These are phyloP conservation scores for Mycena crocata DNA, from an alignment of 768 basidiomycete species.

Conservation along the genomic window DNA sequence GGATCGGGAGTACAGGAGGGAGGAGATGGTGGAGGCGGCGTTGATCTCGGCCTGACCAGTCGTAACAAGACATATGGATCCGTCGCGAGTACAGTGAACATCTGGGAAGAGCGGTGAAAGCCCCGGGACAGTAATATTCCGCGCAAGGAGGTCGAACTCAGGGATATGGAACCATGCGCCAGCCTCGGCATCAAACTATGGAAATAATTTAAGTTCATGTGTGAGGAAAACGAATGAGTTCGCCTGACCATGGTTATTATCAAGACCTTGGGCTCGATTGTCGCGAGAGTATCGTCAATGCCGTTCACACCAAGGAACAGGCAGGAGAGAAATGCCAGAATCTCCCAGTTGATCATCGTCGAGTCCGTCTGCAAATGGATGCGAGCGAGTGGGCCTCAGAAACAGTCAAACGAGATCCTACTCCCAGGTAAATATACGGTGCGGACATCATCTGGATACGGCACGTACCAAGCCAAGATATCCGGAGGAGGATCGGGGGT, in stretches of 20 bases:
- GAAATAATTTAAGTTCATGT: background rate
- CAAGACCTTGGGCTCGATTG: slow-evolving; percentile 26
- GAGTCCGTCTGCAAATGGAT: background rate
- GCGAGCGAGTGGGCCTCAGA: background rate
- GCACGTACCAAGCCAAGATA: background rate
- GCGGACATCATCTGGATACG: slow-evolving; percentile 6
- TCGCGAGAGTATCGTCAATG: background rate
- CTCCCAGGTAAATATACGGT: slow-evolving; percentile 1
- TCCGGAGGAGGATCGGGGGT: background rate
- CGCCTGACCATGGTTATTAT: slow-evolving; percentile 26
- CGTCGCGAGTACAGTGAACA: slow-evolving; percentile 47
- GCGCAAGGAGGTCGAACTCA: slow-evolving; percentile 40
- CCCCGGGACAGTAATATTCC: slow-evolving; percentile 51
- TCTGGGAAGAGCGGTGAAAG: slow-evolving; percentile 52
- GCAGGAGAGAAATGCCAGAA: slow-evolving; percentile 10
- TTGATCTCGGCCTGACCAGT: slow-evolving; percentile 57
- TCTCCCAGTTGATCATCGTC: background rate
- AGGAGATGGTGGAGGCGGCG: slow-evolving; percentile 49
- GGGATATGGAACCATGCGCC: slow-evolving; percentile 30
- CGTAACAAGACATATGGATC: slow-evolving; percentile 50
- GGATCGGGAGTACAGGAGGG: slow-evolving; percentile 43
- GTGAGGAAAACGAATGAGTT: background rate
- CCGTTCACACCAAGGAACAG: slow-evolving; percentile 15
- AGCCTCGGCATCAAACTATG: slow-evolving; percentile 29
- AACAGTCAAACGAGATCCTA: background rate